A percentile compares a stretch with the other conserved stretches of the same genome.
These are phyloP conservation scores for Colletotrichum aenigma DNA, from an alignment of 2,329 filamentous ascomycete species.

Conservation along the genomic window DNA sequence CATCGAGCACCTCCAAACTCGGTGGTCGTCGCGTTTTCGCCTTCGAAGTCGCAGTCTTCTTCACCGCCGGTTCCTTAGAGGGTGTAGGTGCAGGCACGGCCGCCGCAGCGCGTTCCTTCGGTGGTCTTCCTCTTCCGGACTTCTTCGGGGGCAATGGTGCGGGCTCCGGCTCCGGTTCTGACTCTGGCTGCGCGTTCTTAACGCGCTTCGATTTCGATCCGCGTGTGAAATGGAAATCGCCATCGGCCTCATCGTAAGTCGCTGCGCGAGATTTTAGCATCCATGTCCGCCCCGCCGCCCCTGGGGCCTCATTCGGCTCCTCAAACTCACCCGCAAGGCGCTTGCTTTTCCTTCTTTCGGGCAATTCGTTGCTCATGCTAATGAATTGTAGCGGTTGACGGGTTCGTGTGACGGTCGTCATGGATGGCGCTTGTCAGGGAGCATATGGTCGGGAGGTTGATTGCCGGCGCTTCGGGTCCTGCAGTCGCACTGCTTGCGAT, in stretches of 20 bases:
- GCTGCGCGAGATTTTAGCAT: conserved; percentile 62
- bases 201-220: conserved; percentile 69
- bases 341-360: conserved; percentile 67
- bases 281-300: conserved; percentile 61
- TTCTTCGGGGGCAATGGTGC: conserved; percentile 37
- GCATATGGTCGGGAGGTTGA: conserved; percentile 9
- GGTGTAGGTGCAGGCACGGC: conserved; percentile 30
- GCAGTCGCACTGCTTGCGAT: background rate
- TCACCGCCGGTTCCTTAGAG: conserved; percentile 14
- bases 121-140: conserved; percentile 42
- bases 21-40: conserved; percentile 43
- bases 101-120: conserved; percentile 37
- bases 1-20: conserved; percentile 40
- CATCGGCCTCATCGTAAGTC: conserved; percentile 69
- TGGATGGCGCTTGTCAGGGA: conserved; percentile 54
- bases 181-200: conserved; percentile 58
- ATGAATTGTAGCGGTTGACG: conserved; percentile 69
- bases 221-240: conserved; percentile 77
- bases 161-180: conserved; percentile 39
- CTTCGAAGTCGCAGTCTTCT: conserved; percentile 25
- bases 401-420: conserved; percentile 72
- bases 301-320: background rate
- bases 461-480: background rate
- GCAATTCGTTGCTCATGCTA: conserved; percentile 71
- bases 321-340: conserved; percentile 62